phyloP scores from a whole-genome alignment of 73 alveolate genomes.

The Tetrahymena borealis region DNA sequence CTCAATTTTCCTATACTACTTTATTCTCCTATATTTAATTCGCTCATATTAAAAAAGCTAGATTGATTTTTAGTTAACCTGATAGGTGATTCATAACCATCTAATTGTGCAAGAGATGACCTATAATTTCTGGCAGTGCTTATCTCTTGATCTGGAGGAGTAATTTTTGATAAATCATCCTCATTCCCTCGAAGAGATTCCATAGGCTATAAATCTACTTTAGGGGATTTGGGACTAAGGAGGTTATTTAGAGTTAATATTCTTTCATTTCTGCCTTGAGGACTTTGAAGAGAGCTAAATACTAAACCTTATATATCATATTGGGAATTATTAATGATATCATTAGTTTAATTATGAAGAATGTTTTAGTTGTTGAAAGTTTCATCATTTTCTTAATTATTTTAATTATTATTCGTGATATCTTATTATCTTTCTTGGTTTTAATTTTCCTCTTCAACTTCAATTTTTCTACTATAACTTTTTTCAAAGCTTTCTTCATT shows the following conservation, averaged over 20 bases:
- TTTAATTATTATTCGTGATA: too few relatives aligned
- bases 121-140: background rate
- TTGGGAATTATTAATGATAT: too few relatives aligned
- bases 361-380: too few relatives aligned
- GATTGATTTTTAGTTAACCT: background rate
- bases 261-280: background rate
- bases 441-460: too few relatives aligned
- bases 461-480: too few relatives aligned
- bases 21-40: background rate
- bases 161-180: background rate
- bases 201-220: background rate
- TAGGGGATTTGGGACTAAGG: background rate
- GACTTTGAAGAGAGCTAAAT: background rate
- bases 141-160: background rate
- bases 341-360: too few relatives aligned
- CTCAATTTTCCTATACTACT: background rate
- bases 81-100: background rate
- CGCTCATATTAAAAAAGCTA: background rate
- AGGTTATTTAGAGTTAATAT: background rate
- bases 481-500: too few relatives aligned
- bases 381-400: too few relatives aligned
- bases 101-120: background rate
- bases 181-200: background rate
- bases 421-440: too few relatives aligned
- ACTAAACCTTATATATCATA: background rate